Evolutionary conservation across 2,329 filamentous ascomycete species (phyloP), one percentile per base, ranked within the genome.

Genomic region (Diaporthe aspalathi): DNA sequence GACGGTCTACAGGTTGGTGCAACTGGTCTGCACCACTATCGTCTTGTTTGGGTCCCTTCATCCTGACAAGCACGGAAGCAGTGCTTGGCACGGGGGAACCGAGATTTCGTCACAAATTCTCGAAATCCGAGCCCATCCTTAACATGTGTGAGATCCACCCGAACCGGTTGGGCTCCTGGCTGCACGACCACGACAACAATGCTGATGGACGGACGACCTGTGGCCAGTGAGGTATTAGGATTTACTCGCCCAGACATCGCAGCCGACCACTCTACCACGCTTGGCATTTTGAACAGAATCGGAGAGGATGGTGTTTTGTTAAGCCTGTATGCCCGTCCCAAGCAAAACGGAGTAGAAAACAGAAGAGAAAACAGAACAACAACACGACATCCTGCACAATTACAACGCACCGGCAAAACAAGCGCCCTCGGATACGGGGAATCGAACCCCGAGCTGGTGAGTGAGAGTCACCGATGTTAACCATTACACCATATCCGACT

Each of bases 401-500:
- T 5, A 35, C 5, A 35, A 35, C 5, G 35, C n/a, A 35, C 5
- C 5, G 9, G 32, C 32, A 60, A 60, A 45, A 60, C 1, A 4
- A 20, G 9, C 16, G 24, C 54, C 49, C 63, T 67, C 63, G 63
- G 63, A 67, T 67, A 67, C 65, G 65, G 65, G 65, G 65, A 67
- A 67, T 67, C 65, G 65, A 67, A 67, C 65, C 65, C 65, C 65
- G 65, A 54, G 65, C 65, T 67, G 65, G 65, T 67, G 65, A 67
- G 65, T 67, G 65, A 67, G 65, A 67, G 65, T 67, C 63, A 65
- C 62, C 54, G 62, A 65, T 65, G 62, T 65, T 65, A 65, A 52
- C 63, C 63, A 67, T 53, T 67, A 67, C 63, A 67, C 63, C 63
- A 67, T 67, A 67, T 67, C 63, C 63, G 63, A 67, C 40, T 45